Percentiles rank a stretch among this genome's conserved stretches.
Evolutionary conservation across 192 early-diverging fungal species (phyloP).

Genomic region (Coemansia sp.): DNA sequence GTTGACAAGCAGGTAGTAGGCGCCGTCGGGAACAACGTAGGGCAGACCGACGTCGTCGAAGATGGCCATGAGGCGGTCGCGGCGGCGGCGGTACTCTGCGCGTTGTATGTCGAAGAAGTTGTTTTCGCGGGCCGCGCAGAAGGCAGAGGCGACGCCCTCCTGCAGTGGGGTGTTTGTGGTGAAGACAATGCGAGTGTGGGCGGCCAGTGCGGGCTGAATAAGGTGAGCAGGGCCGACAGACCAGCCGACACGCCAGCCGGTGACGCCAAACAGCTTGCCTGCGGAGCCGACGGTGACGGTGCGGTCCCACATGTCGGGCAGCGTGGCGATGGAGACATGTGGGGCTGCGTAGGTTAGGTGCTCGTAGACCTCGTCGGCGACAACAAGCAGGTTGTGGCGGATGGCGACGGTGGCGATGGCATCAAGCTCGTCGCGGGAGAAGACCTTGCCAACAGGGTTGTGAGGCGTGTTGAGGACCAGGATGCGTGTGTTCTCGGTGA

Average conservation of each 20-base stretch:
- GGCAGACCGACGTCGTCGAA: slow-evolving; percentile 70
- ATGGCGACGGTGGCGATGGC: slow-evolving; percentile 74
- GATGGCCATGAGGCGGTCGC: slow-evolving; percentile 68
- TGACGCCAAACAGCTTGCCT: slow-evolving; percentile 94
- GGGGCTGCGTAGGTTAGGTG: slow-evolving; percentile 78
- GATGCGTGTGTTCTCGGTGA: slow-evolving; percentile 79
- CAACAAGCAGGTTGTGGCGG: slow-evolving; percentile 81
- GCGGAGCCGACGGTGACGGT: slow-evolving; percentile 92
- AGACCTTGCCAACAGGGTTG: slow-evolving; percentile 91
- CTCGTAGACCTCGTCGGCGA: slow-evolving; percentile 96
- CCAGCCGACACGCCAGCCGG: slow-evolving; percentile 98
- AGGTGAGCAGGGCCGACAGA: slow-evolving; percentile 73
- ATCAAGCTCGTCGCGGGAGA: slow-evolving; percentile 68
- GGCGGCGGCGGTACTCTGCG: slow-evolving; percentile 67
- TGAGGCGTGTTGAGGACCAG: slow-evolving; percentile 95
- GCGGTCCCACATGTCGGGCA: slow-evolving; percentile 86
- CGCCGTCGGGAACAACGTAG: slow-evolving; percentile 85
- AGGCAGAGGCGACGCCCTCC: slow-evolving; percentile 73
- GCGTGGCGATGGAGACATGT: slow-evolving; percentile 76
- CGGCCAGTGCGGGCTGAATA: slow-evolving; percentile 72
- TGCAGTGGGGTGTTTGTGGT: slow-evolving; percentile 88
- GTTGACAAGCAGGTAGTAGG: slow-evolving; percentile 92
- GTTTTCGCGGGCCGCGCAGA: slow-evolving; percentile 62
- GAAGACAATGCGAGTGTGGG: slow-evolving; percentile 90
- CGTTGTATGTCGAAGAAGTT: slow-evolving; percentile 71